Evolutionary conservation across 306 rosid species (phyloP).

Genomic region (Cicer cuneatum): DNA sequence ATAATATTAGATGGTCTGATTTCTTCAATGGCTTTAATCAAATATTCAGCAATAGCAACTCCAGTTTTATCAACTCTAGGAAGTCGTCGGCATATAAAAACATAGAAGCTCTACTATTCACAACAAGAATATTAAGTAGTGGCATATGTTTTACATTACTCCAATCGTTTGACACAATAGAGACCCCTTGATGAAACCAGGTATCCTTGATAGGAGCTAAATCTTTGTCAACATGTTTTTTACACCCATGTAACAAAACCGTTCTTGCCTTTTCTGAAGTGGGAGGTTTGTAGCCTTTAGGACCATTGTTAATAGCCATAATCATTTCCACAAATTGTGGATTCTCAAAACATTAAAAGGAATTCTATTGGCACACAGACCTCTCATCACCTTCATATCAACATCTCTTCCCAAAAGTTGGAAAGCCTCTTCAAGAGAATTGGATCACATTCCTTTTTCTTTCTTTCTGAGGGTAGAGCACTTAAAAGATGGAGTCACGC

Average conservation of each 20-base stretch:
- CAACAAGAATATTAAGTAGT: neutral
- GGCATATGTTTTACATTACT: neutral
- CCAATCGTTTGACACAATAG: neutral
- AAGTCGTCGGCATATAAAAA: neutral
- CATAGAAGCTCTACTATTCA: neutral
- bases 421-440: neutral
- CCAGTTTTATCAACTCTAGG: neutral
- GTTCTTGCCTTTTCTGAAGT: neutral
- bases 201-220: neutral
- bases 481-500: neutral
- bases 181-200: neutral
- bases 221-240: neutral
- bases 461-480: neutral
- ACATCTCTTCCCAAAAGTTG: neutral
- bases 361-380: neutral
- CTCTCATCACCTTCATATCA: neutral
- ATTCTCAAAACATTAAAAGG: neutral
- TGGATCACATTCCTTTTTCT: too few species aligned
- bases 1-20: neutral
- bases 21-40: too few species aligned
- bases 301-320: neutral
- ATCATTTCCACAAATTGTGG: neutral
- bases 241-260: neutral
- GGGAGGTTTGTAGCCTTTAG: neutral
- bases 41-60: neutral